These are phyloP conservation scores for Teratosphaeria pseudoeucalypti DNA, from an alignment of 2,329 filamentous ascomycete genomes.

Conservation along the genomic window DNA sequence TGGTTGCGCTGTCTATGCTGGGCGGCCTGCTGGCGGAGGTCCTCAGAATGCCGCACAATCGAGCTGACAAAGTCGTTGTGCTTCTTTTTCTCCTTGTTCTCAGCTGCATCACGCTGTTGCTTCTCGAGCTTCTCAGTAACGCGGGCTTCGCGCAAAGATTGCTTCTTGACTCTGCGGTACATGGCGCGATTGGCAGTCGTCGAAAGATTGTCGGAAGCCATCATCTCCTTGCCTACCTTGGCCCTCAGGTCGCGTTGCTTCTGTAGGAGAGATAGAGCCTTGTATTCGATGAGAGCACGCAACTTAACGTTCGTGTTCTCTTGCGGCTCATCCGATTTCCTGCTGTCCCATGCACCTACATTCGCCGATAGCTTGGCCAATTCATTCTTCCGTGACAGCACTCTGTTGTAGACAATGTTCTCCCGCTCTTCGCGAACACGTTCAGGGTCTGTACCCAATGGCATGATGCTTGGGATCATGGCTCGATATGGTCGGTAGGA, in stretches of 20 bases:
- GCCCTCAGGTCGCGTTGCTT: constrained; percentile 82
- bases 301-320: constrained; percentile 76
- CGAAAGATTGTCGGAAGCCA: constrained; percentile 88
- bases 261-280: constrained; percentile 74
- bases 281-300: constrained; percentile 90
- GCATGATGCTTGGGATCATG: constrained; percentile 79
- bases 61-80: constrained; percentile 84
- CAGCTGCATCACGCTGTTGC: constrained; percentile 90
- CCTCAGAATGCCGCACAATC: constrained; percentile 69
- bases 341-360: constrained; percentile 74
- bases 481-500: constrained; percentile 62
- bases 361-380: constrained; percentile 77
- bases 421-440: constrained; percentile 79
- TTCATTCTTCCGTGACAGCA: constrained; percentile 74
- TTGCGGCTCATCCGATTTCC: constrained; percentile 54
- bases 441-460: constrained; percentile 78
- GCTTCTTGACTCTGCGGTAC: constrained; percentile 94
- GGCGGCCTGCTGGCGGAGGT: constrained; percentile 59
- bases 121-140: constrained; percentile 99
- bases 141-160: constrained; percentile 84
- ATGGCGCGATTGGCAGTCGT: constrained; percentile 91
- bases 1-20: constrained; percentile 64
- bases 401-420: constrained; percentile 78
- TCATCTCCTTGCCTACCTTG: constrained; percentile 81
- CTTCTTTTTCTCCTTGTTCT: constrained; percentile 96